These are phyloP conservation scores for Pelargonium fulgidum DNA, from an alignment of 441 rosid species.

Conservation along the genomic window DNA sequence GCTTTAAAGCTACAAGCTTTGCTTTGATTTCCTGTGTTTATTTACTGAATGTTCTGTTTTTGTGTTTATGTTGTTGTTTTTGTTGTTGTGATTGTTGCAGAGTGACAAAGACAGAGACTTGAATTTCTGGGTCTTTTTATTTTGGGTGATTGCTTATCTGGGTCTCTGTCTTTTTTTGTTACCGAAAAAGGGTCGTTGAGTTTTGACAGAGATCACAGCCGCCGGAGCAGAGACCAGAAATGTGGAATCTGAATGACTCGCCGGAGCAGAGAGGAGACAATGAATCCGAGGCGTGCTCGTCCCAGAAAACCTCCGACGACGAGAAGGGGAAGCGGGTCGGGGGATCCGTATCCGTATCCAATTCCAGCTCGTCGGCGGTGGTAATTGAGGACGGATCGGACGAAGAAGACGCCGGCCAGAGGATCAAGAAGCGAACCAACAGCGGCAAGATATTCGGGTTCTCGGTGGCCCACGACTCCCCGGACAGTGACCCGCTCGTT, in stretches of 20 bases:
- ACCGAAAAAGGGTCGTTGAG: not conserved
- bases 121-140: not conserved
- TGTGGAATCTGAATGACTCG: slow-evolving; percentile 93
- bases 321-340: slow-evolving; percentile 80
- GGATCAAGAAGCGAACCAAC: slow-evolving; percentile 26
- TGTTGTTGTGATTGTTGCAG: not conserved
- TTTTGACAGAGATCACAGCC: not conserved
- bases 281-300: slow-evolving; percentile 64
- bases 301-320: slow-evolving; percentile 45
- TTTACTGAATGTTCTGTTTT: too few relatives aligned
- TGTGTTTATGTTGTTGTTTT: too few relatives aligned
- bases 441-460: slow-evolving; percentile 45
- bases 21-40: too few relatives aligned
- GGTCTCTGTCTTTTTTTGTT: not conserved
- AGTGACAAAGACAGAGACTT: slow-evolving; percentile 11
- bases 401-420: slow-evolving; percentile 51
- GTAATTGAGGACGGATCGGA: slow-evolving; percentile 67
- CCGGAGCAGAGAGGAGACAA: slow-evolving; percentile 49
- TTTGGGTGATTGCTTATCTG: too few relatives aligned
- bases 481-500: slow-evolving; percentile 35
- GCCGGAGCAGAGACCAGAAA: too few relatives aligned
- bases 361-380: slow-evolving; percentile 79
- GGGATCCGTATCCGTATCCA: slow-evolving; percentile 45
- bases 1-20: too few relatives aligned
- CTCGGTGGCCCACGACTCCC: slow-evolving; percentile 12